Base-by-base conservation (phyloP, 352 stramenopile species). In the Phytophthora europaea region DNA sequence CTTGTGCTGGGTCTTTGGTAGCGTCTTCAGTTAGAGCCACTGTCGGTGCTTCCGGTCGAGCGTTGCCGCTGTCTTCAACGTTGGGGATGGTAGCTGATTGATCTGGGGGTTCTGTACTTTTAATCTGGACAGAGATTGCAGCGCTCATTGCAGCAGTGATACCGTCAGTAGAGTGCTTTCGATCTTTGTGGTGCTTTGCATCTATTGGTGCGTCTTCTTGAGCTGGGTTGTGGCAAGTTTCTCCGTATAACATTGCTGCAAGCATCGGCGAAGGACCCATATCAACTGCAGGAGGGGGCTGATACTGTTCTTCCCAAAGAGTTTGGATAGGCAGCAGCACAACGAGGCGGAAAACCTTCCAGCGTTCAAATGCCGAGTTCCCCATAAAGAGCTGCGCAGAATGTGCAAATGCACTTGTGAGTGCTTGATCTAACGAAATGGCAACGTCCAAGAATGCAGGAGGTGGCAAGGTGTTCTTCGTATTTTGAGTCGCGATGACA, bases 361-460 rank as follows among this genome's bases (percentile, higher is more conserved):
- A 94, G 10, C 67, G 65, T 23, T 81, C 66, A 40, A 81, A 77
- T 18, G 70, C 55, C 4, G 67, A 66, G 62, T 83, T 81, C 3
- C 78, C 57, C 2, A 80, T 77, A 51, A 93, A 89, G 33, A 88
- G 65, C 20, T 86, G 80, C 2, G 85, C 76, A 0, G 82, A 85
- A 67, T 88, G 84, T 1, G 83, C 82, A n/a, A 84, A 83, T 3
- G 85, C 85, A 7, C 73, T 86, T 0, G 81, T 90, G 12, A 94
- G 73, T 13, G 85, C 83, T 70, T 94, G 85, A 55, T 94, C 88
- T 40, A 93, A 82, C 9, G 85, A 93, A 52, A 94, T 92, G 18
- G 85, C 84, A 16, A 93, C 82, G 62, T 94, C 88, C 28, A 93
- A 73, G 55, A 93, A 88, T 7, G 81, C 80, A 15, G 88, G 76